Evolutionary conservation across 2,329 filamentous ascomycete species (phyloP).

Genomic region (Hymenotorrendiella dingleyae): DNA sequence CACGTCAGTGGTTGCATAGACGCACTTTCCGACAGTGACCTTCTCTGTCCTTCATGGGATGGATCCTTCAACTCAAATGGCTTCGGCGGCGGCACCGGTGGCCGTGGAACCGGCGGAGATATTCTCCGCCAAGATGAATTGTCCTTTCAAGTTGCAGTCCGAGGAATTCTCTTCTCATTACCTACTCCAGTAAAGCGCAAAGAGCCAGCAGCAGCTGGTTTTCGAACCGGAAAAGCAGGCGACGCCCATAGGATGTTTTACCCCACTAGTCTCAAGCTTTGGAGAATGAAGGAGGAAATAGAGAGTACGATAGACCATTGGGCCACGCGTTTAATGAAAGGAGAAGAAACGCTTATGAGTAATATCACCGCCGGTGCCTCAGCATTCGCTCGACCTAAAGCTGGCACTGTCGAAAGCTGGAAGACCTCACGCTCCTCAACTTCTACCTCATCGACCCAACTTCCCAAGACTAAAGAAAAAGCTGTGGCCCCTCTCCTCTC

Average conservation of each 20-base stretch:
- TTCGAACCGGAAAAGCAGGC: conserved; percentile 34
- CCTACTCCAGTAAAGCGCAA: conserved; percentile 79
- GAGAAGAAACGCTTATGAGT: conserved; percentile 36
- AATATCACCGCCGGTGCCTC: conserved; percentile 41
- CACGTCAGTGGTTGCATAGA: conserved; percentile 82
- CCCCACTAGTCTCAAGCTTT: conserved; percentile 75
- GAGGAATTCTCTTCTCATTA: conserved; percentile 78
- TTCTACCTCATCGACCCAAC: neutral
- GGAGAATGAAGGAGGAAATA: conserved; percentile 77
- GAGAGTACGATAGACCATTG: conserved; percentile 67
- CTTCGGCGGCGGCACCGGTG: conserved; percentile 39
- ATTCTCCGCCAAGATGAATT: conserved; percentile 88
- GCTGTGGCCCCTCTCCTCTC: conserved; percentile 43
- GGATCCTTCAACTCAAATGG: conserved; percentile 60
- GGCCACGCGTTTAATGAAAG: conserved; percentile 54
- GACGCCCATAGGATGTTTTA: conserved; percentile 90
- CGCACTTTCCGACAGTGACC: conserved; percentile 78
- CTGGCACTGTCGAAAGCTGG: conserved; percentile 30
- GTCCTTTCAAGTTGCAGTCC: conserved; percentile 82
- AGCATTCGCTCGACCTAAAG: conserved; percentile 42
- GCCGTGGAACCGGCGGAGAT: conserved; percentile 58
- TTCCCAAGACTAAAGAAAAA: conserved; percentile 15
- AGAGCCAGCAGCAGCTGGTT: conserved; percentile 32
- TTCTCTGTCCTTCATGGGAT: conserved; percentile 70
- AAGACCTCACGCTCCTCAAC: conserved; percentile 18